Evolutionary conservation across 768 basidiomycete genomes (phyloP).

Genomic region (Lactarius sp.): DNA sequence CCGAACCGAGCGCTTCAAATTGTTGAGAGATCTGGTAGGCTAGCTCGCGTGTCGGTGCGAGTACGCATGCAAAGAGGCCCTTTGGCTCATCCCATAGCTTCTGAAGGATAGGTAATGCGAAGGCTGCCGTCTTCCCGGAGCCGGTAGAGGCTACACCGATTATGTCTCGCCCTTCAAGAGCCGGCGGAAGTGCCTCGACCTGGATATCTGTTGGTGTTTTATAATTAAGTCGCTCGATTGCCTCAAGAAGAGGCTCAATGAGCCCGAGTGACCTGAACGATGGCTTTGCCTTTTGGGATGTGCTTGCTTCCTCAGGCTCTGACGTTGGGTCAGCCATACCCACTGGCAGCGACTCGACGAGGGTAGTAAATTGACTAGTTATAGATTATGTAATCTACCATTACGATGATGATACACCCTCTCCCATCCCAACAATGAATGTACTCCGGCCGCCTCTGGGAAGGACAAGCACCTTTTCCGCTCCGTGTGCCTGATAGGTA

Average conservation of each 20-base stretch:
- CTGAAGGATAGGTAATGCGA: conserved; percentile 93
- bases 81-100: conserved; percentile 95
- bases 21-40: conserved; percentile 98
- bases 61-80: conserved; percentile 86
- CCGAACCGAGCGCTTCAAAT: conserved; percentile 85
- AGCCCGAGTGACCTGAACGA: conserved; percentile 85
- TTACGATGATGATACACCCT: conserved; percentile 11
- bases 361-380: no score
- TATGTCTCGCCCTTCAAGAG: conserved; percentile 88
- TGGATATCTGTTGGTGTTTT: conserved; percentile 91
- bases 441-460: conserved; percentile 81
- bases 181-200: conserved; percentile 75
- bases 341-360: no score
- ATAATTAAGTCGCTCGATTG: conserved; percentile 76
- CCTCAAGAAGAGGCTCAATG: conserved; percentile 83
- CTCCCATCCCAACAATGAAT: conserved; percentile 72
- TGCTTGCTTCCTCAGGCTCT: conserved; percentile 1
- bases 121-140: conserved; percentile 96
- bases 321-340: neutral
- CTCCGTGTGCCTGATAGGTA: conserved; percentile 81
- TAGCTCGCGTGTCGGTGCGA: conserved; percentile 97
- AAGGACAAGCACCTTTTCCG: conserved; percentile 72
- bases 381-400: neutral
- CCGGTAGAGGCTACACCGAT: conserved; percentile 99
- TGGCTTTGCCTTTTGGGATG: conserved; percentile 31